Conservation (phyloP, 345 rosid genomes). For the Fremontodendron californicum region DNA sequence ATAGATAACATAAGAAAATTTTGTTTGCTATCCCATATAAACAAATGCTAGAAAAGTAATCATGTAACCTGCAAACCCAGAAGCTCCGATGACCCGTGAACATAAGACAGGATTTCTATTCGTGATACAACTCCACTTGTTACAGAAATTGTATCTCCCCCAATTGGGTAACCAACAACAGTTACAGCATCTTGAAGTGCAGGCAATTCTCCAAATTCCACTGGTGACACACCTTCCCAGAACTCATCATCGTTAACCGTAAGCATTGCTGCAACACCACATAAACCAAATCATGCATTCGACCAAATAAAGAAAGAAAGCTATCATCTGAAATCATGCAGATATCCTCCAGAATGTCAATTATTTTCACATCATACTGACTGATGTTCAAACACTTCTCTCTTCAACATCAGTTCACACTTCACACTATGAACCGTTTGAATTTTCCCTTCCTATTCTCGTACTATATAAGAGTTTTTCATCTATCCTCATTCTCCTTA, state of each 20-base stretch:
- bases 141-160: slow-evolving; percentile 75
- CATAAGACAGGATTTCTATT: slow-evolving; percentile 62
- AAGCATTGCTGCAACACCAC: slow-evolving; percentile 49
- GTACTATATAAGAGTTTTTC: not conserved
- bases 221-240: slow-evolving; percentile 59
- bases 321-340: not conserved
- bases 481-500: not conserved
- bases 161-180: slow-evolving; percentile 72
- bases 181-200: slow-evolving; percentile 80
- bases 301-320: not conserved
- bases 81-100: slow-evolving; percentile 70
- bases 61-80: slow-evolving; percentile 59
- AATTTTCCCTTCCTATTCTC: not conserved
- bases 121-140: slow-evolving; percentile 80
- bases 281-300: slow-evolving; percentile 7
- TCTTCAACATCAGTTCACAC: not conserved
- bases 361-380: not conserved
- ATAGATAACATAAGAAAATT: not conserved
- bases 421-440: not conserved
- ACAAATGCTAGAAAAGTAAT: slow-evolving; percentile 2
- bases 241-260: slow-evolving; percentile 59
- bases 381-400: not conserved
- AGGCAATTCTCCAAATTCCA: slow-evolving; percentile 71
- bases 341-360: not conserved
- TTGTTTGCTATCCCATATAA: not conserved